Evolutionary conservation across 2,329 filamentous ascomycete genomes (phyloP), one percentile per base, ranked within the genome.

Genomic region (Raffaelea arxii): DNA sequence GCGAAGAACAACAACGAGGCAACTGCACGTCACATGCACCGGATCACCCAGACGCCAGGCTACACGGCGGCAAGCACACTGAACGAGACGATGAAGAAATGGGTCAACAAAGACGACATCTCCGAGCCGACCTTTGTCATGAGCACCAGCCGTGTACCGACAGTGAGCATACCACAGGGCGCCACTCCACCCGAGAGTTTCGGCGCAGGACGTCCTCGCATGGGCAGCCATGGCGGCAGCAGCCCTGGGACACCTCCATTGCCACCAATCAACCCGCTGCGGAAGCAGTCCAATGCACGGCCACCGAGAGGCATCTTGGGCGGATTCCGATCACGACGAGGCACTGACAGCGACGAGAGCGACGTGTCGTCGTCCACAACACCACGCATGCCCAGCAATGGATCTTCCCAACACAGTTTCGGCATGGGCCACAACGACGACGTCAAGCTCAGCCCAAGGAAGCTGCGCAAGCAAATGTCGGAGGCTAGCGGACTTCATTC

Each of bases 261-360:
- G 30, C 77, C 77, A 3, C 75, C 76, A 2, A 75, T 80, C 57
- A 80, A 80, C 55, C 77, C 77, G 24, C 68, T 74, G 42, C 69
- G 77, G 10, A 65, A 63, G 41, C 61, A 64, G 42, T 62, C 69
- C 12, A 59, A 57, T 12, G 58, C 61, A 0, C 61, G 57, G 25
- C 56, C 59, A 3, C 41, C 46, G 6, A 69, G 72, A 45, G 69
- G 67, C 10, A 59, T 66, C 1, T 57, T 67, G n/a, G 64, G 62
- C 22, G 59, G 61, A 4, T 50, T 68, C 19, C 53, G 59, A 35
- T 62, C 64, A 18, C 61, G 62, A 6, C 18, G 59, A 58, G 30
- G 37, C 25, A 27, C 25, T n/a, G n/a, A n/a, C 12, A 62, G 61
- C 5, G 65, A 68, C 11, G 62, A 63, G 25, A 48, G 50, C 46